phyloP scores from a whole-genome alignment of 495 filamentous ascomycete genomes.

The Lentithecium fluviatile region DNA sequence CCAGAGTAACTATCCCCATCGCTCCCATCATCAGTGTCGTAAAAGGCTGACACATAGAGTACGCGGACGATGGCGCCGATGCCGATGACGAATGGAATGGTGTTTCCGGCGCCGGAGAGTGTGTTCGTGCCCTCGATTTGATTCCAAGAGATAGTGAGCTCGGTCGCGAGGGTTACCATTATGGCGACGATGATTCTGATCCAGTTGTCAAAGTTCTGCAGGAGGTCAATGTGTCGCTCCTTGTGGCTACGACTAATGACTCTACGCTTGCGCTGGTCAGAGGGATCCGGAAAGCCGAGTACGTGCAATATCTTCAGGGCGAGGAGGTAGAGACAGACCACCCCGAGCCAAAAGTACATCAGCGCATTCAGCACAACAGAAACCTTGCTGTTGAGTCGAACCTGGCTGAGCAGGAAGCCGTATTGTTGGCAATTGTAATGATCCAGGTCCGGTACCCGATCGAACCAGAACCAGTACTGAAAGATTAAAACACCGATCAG shows the following conservation, averaged over 20 bases:
- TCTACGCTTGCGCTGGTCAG: background rate
- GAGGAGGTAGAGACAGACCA: conserved; percentile 17
- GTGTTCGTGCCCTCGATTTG: conserved; percentile 32
- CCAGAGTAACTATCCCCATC: conserved; percentile 14
- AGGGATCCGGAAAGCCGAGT: background rate
- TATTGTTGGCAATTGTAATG: conserved; percentile 23
- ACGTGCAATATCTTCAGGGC: conserved; percentile 7
- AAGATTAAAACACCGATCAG: conserved; percentile 37
- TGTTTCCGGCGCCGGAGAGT: conserved; percentile 40
- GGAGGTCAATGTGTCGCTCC: conserved; percentile 8
- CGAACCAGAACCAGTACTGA: conserved; percentile 48
- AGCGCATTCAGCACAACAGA: conserved; percentile 19
- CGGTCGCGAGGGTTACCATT: conserved; percentile 41
- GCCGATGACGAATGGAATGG: conserved; percentile 44
- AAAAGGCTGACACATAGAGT: conserved; percentile 22
- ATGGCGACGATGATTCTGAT: conserved; percentile 37
- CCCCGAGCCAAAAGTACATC: conserved; percentile 20
- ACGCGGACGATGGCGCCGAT: conserved; percentile 23
- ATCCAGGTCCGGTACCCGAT: conserved; percentile 11
- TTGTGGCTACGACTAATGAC: conserved; percentile 6
- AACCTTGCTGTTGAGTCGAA: conserved; percentile 22
- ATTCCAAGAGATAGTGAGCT: conserved; percentile 48
- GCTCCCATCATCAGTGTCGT: background rate
- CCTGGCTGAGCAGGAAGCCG: conserved; percentile 27
- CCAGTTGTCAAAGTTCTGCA: conserved; percentile 34